Evolutionary conservation across 2,329 filamentous ascomycete genomes (phyloP).

Genomic region (Trichoderma koningii): DNA sequence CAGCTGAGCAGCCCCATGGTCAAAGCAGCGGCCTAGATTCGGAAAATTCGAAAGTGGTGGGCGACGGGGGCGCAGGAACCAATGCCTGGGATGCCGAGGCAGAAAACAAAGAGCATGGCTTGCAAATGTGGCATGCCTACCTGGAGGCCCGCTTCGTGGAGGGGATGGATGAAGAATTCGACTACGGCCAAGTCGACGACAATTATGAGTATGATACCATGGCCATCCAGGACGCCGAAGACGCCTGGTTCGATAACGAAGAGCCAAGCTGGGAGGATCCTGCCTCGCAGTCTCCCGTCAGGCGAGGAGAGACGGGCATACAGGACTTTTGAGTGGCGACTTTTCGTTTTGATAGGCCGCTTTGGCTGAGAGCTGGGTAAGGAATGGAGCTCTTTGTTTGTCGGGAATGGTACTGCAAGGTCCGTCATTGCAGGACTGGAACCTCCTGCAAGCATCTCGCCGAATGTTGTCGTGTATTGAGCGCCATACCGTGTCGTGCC

Average conservation of each 20-base stretch:
- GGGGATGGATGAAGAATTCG: constrained; percentile 76
- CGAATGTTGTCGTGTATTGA: background rate
- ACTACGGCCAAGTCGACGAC: constrained; percentile 70
- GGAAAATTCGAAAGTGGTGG: constrained; percentile 12
- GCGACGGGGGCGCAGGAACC: constrained; percentile 35
- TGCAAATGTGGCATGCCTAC: constrained; percentile 68
- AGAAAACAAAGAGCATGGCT: constrained; percentile 62
- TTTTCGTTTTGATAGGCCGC: background rate
- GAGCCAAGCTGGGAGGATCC: constrained; percentile 64
- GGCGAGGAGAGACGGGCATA: constrained; percentile 66
- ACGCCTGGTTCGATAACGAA: constrained; percentile 79
- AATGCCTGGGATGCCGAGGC: constrained; percentile 38
- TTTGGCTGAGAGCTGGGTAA: background rate
- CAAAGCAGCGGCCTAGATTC: background rate
- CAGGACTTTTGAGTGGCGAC: constrained; percentile 64
- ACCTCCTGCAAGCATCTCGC: background rate
- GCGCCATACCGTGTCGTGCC: background rate
- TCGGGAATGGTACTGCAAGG: background rate
- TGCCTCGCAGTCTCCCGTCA: constrained; percentile 37
- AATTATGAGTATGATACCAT: constrained; percentile 70
- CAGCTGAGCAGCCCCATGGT: constrained; percentile 33
- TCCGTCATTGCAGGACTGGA: background rate
- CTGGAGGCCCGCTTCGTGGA: constrained; percentile 73
- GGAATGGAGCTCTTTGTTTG: background rate
- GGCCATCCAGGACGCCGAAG: constrained; percentile 64